Conservation (phyloP, 163 green algal species). For the Prototheca cutis region DNA sequence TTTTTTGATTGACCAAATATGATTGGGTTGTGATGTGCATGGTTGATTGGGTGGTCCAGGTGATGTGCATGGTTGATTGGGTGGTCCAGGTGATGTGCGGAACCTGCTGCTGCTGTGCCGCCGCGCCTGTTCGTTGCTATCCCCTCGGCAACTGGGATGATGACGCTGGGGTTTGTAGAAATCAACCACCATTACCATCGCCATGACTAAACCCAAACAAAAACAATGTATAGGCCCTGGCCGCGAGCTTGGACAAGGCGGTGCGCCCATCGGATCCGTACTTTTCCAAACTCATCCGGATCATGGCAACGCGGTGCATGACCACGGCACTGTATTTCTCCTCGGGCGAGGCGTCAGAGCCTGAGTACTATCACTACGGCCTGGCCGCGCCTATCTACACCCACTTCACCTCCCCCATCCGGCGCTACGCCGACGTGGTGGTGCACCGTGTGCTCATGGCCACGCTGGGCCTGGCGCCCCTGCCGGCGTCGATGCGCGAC, state of each 20-base stretch:
- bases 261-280: slow-evolving; percentile 67
- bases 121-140: too few species aligned
- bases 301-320: slow-evolving; percentile 95
- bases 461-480: slow-evolving; percentile 54
- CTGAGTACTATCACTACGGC: slow-evolving; percentile 90
- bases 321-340: slow-evolving; percentile 77
- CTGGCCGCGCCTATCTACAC: slow-evolving; percentile 93
- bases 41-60: too few species aligned
- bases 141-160: too few species aligned
- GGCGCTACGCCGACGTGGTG: slow-evolving; percentile 88
- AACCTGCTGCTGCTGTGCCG: too few species aligned
- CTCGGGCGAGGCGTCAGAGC: slow-evolving; percentile 23
- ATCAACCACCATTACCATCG: too few species aligned
- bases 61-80: too few species aligned
- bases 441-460: slow-evolving; percentile 89
- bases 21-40: too few species aligned
- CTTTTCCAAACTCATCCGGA: slow-evolving; percentile 96
- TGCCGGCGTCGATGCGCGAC: slow-evolving; percentile 41
- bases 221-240: slow-evolving; percentile 3
- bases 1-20: too few species aligned
- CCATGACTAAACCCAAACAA: too few species aligned
- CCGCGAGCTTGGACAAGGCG: slow-evolving; percentile 57
- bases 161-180: too few species aligned
- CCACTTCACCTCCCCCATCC: slow-evolving; percentile 97
- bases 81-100: too few species aligned